phyloP scores from a whole-genome alignment of 2,329 filamentous ascomycete genomes.

The Curvularia eragrostidis region DNA sequence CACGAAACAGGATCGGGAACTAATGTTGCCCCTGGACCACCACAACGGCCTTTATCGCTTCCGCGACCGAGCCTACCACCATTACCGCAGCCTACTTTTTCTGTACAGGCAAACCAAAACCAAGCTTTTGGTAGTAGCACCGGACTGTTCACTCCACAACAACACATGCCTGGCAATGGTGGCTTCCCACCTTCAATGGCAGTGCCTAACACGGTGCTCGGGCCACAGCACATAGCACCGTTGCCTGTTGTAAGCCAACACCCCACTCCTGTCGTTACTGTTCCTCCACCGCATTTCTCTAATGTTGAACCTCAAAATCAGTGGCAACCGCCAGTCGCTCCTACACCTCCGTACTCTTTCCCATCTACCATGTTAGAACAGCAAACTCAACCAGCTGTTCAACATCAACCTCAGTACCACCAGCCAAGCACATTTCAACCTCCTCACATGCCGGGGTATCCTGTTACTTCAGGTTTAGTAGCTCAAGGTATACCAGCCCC shows the following conservation, averaged over 20 bases:
- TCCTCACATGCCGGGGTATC: background rate
- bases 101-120: background rate
- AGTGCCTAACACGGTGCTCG: background rate
- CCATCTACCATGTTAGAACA: too few species aligned
- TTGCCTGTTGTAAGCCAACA: background rate
- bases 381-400: background rate
- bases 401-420: background rate
- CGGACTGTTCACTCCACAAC: background rate
- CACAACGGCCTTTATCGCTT: background rate
- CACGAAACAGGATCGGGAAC: background rate
- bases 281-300: background rate
- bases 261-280: background rate
- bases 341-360: background rate
- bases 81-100: background rate
- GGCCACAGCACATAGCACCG: conserved; percentile 6
- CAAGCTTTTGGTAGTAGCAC: background rate
- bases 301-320: background rate
- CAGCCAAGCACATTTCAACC: background rate
- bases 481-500: background rate
- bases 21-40: background rate
- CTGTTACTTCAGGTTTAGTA: background rate
- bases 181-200: background rate
- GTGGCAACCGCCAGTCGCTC: background rate
- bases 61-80: conserved; percentile 4
- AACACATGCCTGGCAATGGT: background rate